These are phyloP conservation scores for Rubroboletus satanas DNA, from an alignment of 768 basidiomycete genomes.

Conservation along the genomic window DNA sequence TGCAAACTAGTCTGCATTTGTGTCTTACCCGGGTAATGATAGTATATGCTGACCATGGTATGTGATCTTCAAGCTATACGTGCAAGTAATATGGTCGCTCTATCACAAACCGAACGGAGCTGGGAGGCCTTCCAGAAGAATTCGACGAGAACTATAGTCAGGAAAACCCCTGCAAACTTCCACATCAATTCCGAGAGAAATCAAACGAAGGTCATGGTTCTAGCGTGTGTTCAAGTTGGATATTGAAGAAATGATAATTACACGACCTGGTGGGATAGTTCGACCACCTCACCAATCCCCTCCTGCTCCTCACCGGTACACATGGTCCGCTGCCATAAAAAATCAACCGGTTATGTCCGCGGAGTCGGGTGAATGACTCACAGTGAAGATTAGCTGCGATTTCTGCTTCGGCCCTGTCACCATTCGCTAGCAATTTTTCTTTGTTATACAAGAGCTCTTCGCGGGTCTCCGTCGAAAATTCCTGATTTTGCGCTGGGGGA, in stretches of 20 bases:
- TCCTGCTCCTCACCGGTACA: conserved; percentile 65
- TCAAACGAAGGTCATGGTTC: conserved; percentile 1
- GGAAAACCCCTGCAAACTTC: background rate
- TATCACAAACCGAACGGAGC: background rate
- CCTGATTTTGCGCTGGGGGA: conserved; percentile 88
- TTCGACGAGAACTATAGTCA: background rate
- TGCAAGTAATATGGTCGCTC: background rate
- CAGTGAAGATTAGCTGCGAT: conserved; percentile 91
- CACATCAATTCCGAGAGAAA: background rate
- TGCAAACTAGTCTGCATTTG: too few species aligned
- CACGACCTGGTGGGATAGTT: conserved; percentile 16
- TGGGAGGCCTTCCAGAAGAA: background rate
- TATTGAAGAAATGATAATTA: conserved; percentile 21
- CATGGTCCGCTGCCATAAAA: conserved; percentile 67
- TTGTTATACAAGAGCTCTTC: conserved; percentile 99
- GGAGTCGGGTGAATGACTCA: conserved; percentile 33
- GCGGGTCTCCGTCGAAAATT: conserved; percentile 95
- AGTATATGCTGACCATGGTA: background rate
- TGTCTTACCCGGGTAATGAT: too few species aligned
- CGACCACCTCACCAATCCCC: conserved; percentile 6
- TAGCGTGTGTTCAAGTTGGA: conserved; percentile 3
- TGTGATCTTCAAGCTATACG: background rate
- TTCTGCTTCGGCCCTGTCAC: conserved; percentile 95
- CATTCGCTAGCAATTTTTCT: conserved; percentile 95
- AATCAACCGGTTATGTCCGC: conserved; percentile 17